phyloP scores from a whole-genome alignment of 208 protist species.

The Leishmania turanica region DNA sequence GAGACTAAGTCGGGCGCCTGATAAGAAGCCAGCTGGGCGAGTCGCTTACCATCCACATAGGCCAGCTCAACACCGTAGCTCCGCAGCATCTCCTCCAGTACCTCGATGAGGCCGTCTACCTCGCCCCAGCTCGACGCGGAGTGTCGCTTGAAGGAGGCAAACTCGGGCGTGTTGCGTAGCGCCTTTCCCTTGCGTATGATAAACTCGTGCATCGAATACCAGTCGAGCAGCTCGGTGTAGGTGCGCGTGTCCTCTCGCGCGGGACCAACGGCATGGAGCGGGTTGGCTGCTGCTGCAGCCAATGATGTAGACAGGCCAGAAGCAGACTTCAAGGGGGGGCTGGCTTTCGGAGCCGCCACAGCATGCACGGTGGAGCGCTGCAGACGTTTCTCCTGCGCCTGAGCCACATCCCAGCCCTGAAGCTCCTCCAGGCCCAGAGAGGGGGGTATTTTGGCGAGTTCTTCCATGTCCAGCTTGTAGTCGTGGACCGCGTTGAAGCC shows the following conservation, averaged over 20 bases:
- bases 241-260: slow-evolving; percentile 77
- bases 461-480: slow-evolving; percentile 72
- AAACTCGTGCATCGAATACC: slow-evolving; percentile 96
- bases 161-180: slow-evolving; percentile 91
- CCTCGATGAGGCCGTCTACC: slow-evolving; percentile 77
- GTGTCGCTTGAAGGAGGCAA: slow-evolving; percentile 89
- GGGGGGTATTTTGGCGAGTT: slow-evolving; percentile 72
- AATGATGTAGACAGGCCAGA: not conserved
- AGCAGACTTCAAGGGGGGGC: not conserved
- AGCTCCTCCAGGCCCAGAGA: slow-evolving; percentile 80
- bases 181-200: slow-evolving; percentile 91
- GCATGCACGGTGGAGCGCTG: slow-evolving; percentile 7
- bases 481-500: slow-evolving; percentile 61
- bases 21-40: slow-evolving; percentile 77
- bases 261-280: not conserved
- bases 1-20: slow-evolving; percentile 55
- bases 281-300: not conserved
- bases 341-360: slow-evolving; percentile 4
- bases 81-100: slow-evolving; percentile 77
- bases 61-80: slow-evolving; percentile 85
- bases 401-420: slow-evolving; percentile 65
- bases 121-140: slow-evolving; percentile 83
- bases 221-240: slow-evolving; percentile 91
- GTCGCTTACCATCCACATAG: slow-evolving; percentile 90
- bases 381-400: slow-evolving; percentile 29